These are phyloP conservation scores for Exophiala bonariae DNA, from an alignment of 2,329 filamentous ascomycete species.

Conservation along the genomic window DNA sequence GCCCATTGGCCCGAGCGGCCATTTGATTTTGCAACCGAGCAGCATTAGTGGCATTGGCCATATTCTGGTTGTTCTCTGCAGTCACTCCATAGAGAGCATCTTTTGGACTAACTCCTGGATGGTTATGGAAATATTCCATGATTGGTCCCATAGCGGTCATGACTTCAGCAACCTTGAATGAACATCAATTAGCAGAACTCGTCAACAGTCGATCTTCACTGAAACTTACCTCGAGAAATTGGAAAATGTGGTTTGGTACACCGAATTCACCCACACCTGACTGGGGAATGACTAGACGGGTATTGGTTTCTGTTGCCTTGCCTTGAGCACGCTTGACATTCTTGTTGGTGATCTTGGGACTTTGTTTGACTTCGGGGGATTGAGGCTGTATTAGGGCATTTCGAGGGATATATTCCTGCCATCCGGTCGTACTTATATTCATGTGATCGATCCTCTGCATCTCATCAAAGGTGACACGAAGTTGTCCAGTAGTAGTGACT, in stretches of 20 bases:
- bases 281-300: slow-evolving; percentile 45
- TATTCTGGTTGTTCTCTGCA: slow-evolving; percentile 37
- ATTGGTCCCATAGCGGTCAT: slow-evolving; percentile 64
- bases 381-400: slow-evolving; percentile 49
- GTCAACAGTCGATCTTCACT: slow-evolving; percentile 3
- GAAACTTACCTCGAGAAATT: slow-evolving; percentile 61
- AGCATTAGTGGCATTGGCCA: slow-evolving; percentile 24
- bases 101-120: slow-evolving; percentile 52
- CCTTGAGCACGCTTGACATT: slow-evolving; percentile 50
- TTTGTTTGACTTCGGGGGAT: slow-evolving; percentile 53
- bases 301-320: slow-evolving; percentile 20
- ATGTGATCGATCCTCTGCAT: slow-evolving; percentile 81
- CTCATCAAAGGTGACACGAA: slow-evolving; percentile 77
- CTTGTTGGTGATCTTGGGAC: slow-evolving; percentile 60
- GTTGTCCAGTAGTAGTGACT: slow-evolving; percentile 74
- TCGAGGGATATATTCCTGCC: slow-evolving; percentile 82
- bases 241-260: slow-evolving; percentile 56
- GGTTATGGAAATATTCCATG: slow-evolving; percentile 57
- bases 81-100: slow-evolving; percentile 58
- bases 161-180: slow-evolving; percentile 61
- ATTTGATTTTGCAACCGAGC: slow-evolving; percentile 24
- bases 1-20: slow-evolving; percentile 25
- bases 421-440: slow-evolving; percentile 73
- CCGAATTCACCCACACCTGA: slow-evolving; percentile 48
- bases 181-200: slow-evolving; percentile 20